A percentile compares a stretch with the other conserved stretches of the same genome.
Conservation (phyloP, 164 flowering plant species). For the Santalum album region DNA sequence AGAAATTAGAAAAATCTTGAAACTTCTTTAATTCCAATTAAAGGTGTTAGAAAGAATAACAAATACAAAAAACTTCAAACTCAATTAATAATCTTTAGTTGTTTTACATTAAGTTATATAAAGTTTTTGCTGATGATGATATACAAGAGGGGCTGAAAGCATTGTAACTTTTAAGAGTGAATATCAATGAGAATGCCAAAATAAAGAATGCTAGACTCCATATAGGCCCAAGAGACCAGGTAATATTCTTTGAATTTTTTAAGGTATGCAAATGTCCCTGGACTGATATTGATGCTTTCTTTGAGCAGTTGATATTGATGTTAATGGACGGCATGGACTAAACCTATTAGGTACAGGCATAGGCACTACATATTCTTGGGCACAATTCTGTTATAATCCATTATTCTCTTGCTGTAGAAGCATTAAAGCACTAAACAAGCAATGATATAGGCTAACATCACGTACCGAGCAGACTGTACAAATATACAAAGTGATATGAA, state of each 20-base stretch:
- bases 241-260: too few relatives aligned
- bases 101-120: too few relatives aligned
- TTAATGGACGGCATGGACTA: too few relatives aligned
- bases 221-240: neutral
- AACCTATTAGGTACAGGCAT: neutral
- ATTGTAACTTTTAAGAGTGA: neutral
- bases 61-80: too few relatives aligned
- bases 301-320: neutral
- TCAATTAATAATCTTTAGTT: too few relatives aligned
- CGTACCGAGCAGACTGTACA: constrained; percentile 71
- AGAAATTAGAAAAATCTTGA: too few relatives aligned
- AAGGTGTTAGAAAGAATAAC: too few relatives aligned
- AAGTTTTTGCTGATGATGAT: too few relatives aligned
- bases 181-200: too few relatives aligned
- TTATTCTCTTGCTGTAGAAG: neutral
- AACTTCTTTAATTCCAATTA: too few relatives aligned
- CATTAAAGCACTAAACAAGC: neutral
- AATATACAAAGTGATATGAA: constrained; percentile 76
- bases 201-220: neutral
- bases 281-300: neutral
- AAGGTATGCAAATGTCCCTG: neutral
- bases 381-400: neutral
- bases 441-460: neutral
- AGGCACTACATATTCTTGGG: neutral
- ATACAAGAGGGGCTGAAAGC: too few relatives aligned